These are phyloP conservation scores for Lentinula novae-zelandiae DNA, from an alignment of 1,284 basidiomycete genomes.

Conservation along the genomic window DNA sequence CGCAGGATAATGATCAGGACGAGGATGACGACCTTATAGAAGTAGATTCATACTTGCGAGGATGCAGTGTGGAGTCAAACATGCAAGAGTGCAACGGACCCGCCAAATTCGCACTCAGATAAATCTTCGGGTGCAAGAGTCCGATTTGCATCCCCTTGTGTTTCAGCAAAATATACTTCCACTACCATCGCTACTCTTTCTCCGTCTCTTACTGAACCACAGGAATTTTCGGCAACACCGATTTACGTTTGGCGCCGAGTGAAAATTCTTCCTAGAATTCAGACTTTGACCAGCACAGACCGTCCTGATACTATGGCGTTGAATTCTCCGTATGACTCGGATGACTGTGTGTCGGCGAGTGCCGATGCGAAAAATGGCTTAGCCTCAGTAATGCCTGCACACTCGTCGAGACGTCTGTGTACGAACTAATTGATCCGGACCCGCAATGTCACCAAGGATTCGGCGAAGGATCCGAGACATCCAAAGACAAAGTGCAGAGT, in stretches of 20 bases:
- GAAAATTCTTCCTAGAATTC: neutral
- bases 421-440: neutral
- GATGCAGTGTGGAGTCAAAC: neutral
- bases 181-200: neutral
- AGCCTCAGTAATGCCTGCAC: neutral
- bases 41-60: neutral
- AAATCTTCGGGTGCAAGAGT: neutral
- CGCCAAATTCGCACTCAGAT: neutral
- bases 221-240: neutral
- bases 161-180: neutral
- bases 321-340: neutral
- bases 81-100: too few relatives aligned
- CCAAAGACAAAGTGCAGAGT: neutral
- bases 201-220: neutral
- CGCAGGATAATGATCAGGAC: neutral
- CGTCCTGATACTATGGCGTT: neutral
- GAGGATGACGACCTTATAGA: neutral
- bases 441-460: neutral
- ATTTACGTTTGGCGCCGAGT: neutral
- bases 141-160: neutral
- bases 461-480: neutral
- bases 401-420: neutral
- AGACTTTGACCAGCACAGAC: neutral
- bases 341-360: neutral
- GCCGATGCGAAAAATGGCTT: neutral